phyloP scores from a whole-genome alignment of 1,284 basidiomycete species.

The Coriolopsis trogii region DNA sequence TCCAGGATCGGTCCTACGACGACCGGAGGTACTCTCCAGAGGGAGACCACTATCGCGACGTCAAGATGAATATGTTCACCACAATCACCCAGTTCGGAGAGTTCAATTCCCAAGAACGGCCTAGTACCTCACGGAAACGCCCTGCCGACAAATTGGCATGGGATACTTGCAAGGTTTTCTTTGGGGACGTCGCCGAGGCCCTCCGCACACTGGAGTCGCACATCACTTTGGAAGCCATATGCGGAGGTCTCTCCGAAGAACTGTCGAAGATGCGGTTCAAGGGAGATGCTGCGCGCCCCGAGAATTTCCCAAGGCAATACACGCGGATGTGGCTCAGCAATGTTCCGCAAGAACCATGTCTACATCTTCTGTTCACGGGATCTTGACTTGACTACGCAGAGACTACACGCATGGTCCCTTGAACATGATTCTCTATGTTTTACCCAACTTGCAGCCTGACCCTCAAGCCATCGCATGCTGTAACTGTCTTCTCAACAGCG shows the following conservation, averaged over 20 bases:
- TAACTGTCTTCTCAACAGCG: constrained; percentile 36
- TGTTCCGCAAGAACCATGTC: constrained; percentile 14
- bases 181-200: constrained; percentile 1
- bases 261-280: constrained; percentile 15
- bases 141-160: too few relatives aligned
- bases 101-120: constrained; percentile 3
- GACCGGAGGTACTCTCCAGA: neutral
- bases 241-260: constrained; percentile 14
- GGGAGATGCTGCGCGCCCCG: constrained; percentile 1
- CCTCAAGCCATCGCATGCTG: constrained; percentile 29
- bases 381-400: constrained; percentile 15
- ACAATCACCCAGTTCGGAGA: neutral
- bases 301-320: constrained; percentile 15
- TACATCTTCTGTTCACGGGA: neutral
- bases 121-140: neutral
- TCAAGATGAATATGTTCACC: constrained; percentile 4
- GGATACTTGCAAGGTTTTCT: constrained; percentile 7
- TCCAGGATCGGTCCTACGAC: constrained; percentile 7
- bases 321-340: constrained; percentile 24
- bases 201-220: constrained; percentile 21
- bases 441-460: constrained; percentile 30
- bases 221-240: constrained; percentile 20
- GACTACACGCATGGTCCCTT: constrained; percentile 39
- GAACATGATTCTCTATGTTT: constrained; percentile 31
- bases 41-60: neutral